Evolutionary conservation across 495 filamentous ascomycete species (phyloP), one percentile per base, ranked within the genome.

Genomic region (Xylaria intraflava): DNA sequence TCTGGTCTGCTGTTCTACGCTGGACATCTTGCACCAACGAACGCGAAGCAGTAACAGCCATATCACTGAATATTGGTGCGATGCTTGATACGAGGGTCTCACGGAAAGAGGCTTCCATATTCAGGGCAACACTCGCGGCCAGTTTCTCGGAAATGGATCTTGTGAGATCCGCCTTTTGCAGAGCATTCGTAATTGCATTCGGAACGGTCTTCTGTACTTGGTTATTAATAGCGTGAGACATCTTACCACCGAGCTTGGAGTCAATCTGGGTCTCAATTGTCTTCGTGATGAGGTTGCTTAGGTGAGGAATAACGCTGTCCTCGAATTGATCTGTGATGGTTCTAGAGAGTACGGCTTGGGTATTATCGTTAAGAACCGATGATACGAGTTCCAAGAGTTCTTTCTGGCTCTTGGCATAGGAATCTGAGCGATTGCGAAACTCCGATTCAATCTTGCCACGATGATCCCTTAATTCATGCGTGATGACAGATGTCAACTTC

Each of bases 351-450:
- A 84, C 86, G 59, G 84, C 80, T 66, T 96, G 90, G 26, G 94
- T 88, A 56, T 96, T 97, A 41, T 93, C 85, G 17, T 89, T 87
- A 17, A 99, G 75, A 11, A 93, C 92, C 46, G 80, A 83, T 1
- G 90, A 93, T 8, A 99, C 88, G 39, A 95, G 76, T 19, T 89
- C 86, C 46, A 99, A 78, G 29, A 99, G 59, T 11, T 70, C 57
- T 9, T 68, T 70, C 55, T 77, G 73, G 50, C 69, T 74, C 51
- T 60, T 65, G 51, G 70, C 69, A 50, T 69, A 73, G 9, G 58
- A 65, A 14, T 72, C 64, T 31, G 70, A 67, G 2, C 71, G 65
- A 26, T 57, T 57, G 48, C 68, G 66, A 33, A 69, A 65, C 22
- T 65, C 62, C 2, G 57, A 58, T 57, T 68, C 65, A 50, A 75